Base-by-base conservation (phyloP, 495 filamentous ascomycete genomes). In the Hypoxylon subgilvum region DNA sequence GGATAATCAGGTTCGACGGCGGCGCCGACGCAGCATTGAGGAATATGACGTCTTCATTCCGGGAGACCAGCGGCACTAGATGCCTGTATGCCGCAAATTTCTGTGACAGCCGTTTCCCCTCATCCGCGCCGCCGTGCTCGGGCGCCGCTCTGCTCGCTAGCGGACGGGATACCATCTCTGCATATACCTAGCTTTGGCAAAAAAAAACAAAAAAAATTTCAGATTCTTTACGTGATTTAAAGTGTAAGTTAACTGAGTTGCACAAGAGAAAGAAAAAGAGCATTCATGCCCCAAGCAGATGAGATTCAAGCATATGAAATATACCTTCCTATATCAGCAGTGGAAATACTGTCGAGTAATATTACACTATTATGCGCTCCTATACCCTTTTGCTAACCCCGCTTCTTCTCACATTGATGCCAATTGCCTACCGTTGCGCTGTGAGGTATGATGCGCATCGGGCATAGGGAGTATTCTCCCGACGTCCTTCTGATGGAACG, bases 21-120 rank as follows among this genome's bases (percentile, higher is more conserved):
- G 61, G 61, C 13, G 61, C 61, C 0, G 61, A 58, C 1, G 61
- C 61, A 2, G 61, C 48, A 50, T 64, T 64, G 25, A 64, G 61
- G 44, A 64, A 64, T 3, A 58, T 14, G 14, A 51, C 61, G 19
- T 54, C 38, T 9, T 28, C 28, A 18, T 57, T 52, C 8, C 46
- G 48, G 1, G 32, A 32, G 12, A 51, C 54, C 0, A 58, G 39
- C 0, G 61, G 61, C 6, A 64, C 61, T 16, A 58, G 54, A 16
- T 21, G 60, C 16, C 60, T 46, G 42, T 42, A 31, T 1, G 27
- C 38, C 0, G 53, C 52, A 38, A 64, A 64, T 10, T 64, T 64
- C 3, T 53, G 43, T 12, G 23, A 16, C 1, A 64, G 44, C 1
- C 53, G 36, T 10, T 46, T 58, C 8, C 49, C 42, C 19, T 50